Conservation (phyloP, 352 stramenopile genomes). For the Globisporangium ultimum region DNA sequence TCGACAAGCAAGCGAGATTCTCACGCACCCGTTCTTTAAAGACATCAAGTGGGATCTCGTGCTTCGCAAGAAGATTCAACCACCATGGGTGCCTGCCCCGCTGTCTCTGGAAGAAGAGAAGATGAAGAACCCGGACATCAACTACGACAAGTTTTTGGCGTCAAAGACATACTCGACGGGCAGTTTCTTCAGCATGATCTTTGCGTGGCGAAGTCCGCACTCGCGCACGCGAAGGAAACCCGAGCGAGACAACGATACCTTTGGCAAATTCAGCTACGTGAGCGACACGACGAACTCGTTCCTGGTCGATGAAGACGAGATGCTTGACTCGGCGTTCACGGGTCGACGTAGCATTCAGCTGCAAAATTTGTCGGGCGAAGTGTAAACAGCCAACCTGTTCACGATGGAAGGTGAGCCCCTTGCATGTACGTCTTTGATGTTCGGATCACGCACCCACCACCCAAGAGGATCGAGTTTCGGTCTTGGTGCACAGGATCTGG, state of each 20-base stretch:
- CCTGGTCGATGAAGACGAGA: constrained; percentile 87
- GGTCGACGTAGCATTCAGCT: constrained; percentile 78
- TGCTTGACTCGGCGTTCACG: constrained; percentile 83
- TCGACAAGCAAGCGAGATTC: constrained; percentile 77
- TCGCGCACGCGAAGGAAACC: constrained; percentile 45
- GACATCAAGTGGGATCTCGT: constrained; percentile 80
- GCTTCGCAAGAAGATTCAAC: constrained; percentile 74
- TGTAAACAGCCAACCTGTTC: constrained; percentile 19
- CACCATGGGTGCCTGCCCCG: constrained; percentile 67
- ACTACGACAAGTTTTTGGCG: constrained; percentile 83
- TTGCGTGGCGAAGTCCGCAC: constrained; percentile 67
- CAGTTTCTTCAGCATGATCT: constrained; percentile 83
- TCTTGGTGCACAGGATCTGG: too few species aligned
- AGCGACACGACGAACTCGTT: constrained; percentile 88
- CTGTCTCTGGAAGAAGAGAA: constrained; percentile 73
- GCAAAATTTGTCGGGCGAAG: constrained; percentile 75
- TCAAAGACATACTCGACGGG: constrained; percentile 76
- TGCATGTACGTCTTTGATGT: too few species aligned
- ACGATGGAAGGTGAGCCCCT: too few species aligned
- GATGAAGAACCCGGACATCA: constrained; percentile 77
- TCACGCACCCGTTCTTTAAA: constrained; percentile 83
- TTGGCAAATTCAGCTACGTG: constrained; percentile 88
- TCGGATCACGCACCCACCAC: too few species aligned
- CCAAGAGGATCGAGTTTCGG: too few species aligned
- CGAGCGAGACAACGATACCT: constrained; percentile 64